Base-by-base conservation (phyloP, 78 protist species). In the Goniomonas avonlea region DNA sequence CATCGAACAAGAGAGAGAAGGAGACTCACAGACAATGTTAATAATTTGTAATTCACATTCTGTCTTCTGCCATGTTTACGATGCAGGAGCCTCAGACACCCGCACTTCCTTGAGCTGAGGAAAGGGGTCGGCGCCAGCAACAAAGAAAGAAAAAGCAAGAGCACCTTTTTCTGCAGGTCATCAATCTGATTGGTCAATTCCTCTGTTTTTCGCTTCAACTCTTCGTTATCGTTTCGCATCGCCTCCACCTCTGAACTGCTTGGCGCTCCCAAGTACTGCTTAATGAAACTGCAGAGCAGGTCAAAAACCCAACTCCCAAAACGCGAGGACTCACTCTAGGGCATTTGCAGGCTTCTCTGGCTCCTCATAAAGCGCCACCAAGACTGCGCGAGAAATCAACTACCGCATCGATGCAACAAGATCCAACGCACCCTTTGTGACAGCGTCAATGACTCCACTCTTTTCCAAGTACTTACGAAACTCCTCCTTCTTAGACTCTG, bases 341-440 rank as follows among this genome's bases (percentile, higher is more conserved):
- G 88, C 90, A 17, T 90, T 79, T 13, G 45, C 0, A 0, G 93
- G 93, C 79, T 84, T 86, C 80, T 90, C 90, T 3, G 90, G 91
- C 82, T 90, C 91, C 58, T 90, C 93, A 56, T 90, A 90, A 43
- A 90, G 74, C 27, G 79, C 83, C 5, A 87, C 88, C 13, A 90
- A 78, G 29, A 86, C 89, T 40, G 23, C 17, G 3, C 31, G 56
- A 29, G 29, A 4, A 21, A 18, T 5, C 32, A 25, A 11, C 13
- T n/a, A 70, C 5, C 25, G 39, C 29, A 71, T 34, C 18, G 29
- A 50, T 17, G n/a, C 55, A 23, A 53, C 43, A 9, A 15, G 59
- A 2, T 3, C 17, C 34, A 45, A 23, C 13, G 60, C 41, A 43
- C 75, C 91, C 77, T 84, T 80, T 34, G 93, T 90, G 43, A 87